Base-by-base conservation (phyloP, 768 basidiomycete species). In the Floccularia luteovirens region DNA sequence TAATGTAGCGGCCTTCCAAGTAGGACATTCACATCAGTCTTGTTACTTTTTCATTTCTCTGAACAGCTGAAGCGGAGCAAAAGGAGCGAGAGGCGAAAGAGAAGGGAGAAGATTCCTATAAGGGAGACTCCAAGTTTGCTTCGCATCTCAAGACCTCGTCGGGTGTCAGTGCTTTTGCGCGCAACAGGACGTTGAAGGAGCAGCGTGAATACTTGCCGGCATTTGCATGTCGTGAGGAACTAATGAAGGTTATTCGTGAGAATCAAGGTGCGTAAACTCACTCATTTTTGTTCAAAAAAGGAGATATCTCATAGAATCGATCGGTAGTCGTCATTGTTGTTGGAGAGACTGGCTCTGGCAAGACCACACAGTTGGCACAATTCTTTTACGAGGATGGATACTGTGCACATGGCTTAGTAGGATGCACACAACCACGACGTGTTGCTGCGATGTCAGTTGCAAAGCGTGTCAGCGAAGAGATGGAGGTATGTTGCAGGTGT, bases 371-470 rank as follows among this genome's bases (percentile, higher is more conserved):
- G 58, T 67, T 99, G 4, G 69, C 89, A 0, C 96, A 99, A 55
- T 99, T 91, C 63, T 60, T 99, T 45, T 90, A 97, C 55, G 96
- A 99, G 58, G 96, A 99, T 46, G 96, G 96, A 0, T 99, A 94
- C 59, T 89, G 92, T 48, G 57, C 75, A 3, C 75, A 81, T 62
- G 94, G 94, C 13, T 72, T 98, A 31, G 80, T 99, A 36, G 94
- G 94, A 8, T 99, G 96, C 55, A 99, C 96, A 0, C 96, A 99
- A 56, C 96, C 96, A 36, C 78, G 96, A 50, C 92, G 96, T 66
- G 96, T 99, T 21, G 96, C 96, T 32, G 96, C 96, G 12, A 98
- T 99, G 96, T 93, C 90, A 7, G 96, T 98, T 5, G 96, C 96
- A n/a, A 98, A 99, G 66, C 92, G 96, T 61, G 96, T 99, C 43